phyloP scores from a whole-genome alignment of 139 green algal species.

The Tetraselmis striata region DNA sequence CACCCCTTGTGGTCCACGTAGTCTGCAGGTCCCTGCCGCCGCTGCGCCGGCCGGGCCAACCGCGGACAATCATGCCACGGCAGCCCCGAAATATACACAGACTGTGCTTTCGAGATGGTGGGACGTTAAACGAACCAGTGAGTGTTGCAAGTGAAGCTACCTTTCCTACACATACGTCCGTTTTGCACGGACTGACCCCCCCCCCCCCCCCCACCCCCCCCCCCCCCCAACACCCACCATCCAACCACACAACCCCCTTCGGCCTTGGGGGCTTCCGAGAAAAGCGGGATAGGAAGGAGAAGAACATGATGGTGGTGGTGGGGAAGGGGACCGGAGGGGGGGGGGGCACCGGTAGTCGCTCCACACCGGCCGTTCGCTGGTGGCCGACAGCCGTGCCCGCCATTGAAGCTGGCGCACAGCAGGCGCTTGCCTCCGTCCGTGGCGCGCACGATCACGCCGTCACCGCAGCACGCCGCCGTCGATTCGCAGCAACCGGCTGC shows the following conservation, averaged over 20 bases:
- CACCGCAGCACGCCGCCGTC: conserved; percentile 21
- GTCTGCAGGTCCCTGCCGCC: conserved; percentile 23
- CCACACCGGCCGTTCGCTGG: background rate
- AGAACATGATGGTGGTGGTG: background rate
- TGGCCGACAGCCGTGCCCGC: background rate
- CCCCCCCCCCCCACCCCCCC: background rate
- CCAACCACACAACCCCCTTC: too few relatives aligned
- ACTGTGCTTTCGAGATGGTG: too few relatives aligned
- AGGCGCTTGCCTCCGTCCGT: conserved; percentile 21
- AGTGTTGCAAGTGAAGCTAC: too few relatives aligned
- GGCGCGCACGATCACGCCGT: conserved; percentile 30
- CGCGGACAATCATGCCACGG: background rate
- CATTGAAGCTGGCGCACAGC: background rate
- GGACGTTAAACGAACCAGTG: too few relatives aligned
- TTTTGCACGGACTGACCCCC: background rate
- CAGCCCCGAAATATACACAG: background rate
- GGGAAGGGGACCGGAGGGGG: background rate
- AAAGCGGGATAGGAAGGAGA: too few relatives aligned
- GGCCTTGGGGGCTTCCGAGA: too few relatives aligned
- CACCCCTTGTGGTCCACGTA: conserved; percentile 24
- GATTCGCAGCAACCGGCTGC: conserved; percentile 45
- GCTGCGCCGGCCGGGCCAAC: background rate
- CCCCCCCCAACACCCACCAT: too few relatives aligned
- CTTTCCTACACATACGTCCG: background rate
- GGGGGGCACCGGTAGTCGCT: background rate